Conservation (phyloP, 345 rosid species). For the Gossypium stocksii region DNA sequence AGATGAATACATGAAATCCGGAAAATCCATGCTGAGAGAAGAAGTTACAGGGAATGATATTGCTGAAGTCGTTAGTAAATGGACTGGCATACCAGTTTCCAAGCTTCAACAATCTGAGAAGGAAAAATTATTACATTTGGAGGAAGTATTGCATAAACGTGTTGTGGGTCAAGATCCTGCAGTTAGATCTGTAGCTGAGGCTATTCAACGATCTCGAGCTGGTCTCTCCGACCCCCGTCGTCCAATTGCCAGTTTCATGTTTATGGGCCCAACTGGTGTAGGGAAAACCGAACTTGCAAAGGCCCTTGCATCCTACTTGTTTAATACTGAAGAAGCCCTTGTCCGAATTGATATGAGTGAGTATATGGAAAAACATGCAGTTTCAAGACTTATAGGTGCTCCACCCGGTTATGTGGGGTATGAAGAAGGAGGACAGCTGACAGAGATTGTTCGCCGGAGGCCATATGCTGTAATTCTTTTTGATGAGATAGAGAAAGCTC, state of each 20-base stretch:
- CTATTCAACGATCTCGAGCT: slow-evolving; percentile 96
- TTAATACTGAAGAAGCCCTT: slow-evolving; percentile 94
- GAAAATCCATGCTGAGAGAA: slow-evolving; percentile 97
- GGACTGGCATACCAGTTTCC: slow-evolving; percentile 97
- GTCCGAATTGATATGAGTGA: slow-evolving; percentile 98
- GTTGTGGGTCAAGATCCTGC: slow-evolving; percentile 98
- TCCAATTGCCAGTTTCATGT: slow-evolving; percentile 98
- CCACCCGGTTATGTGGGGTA: slow-evolving; percentile 99
- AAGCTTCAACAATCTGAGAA: slow-evolving; percentile 95
- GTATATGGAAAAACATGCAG: slow-evolving; percentile 99
- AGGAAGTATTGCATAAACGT: slow-evolving; percentile 86
- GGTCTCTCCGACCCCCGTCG: slow-evolving; percentile 96
- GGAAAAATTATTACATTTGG: slow-evolving; percentile 81
- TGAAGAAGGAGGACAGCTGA: slow-evolving; percentile 97
- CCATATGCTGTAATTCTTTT: slow-evolving; percentile 95
- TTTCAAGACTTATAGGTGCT: slow-evolving; percentile 93
- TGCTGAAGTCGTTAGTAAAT: slow-evolving; percentile 91
- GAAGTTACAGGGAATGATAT: slow-evolving; percentile 92
- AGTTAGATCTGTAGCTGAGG: slow-evolving; percentile 88
- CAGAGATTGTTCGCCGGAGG: slow-evolving; percentile 87
- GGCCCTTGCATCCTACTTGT: slow-evolving; percentile 85
- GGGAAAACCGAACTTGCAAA: slow-evolving; percentile 97
- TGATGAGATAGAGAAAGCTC: slow-evolving; percentile 99
- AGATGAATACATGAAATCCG: slow-evolving; percentile 78
- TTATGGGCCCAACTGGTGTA: slow-evolving; percentile 99